phyloP scores from a whole-genome alignment of 805 yeast species.

The Kurtzmaniella fragi region DNA sequence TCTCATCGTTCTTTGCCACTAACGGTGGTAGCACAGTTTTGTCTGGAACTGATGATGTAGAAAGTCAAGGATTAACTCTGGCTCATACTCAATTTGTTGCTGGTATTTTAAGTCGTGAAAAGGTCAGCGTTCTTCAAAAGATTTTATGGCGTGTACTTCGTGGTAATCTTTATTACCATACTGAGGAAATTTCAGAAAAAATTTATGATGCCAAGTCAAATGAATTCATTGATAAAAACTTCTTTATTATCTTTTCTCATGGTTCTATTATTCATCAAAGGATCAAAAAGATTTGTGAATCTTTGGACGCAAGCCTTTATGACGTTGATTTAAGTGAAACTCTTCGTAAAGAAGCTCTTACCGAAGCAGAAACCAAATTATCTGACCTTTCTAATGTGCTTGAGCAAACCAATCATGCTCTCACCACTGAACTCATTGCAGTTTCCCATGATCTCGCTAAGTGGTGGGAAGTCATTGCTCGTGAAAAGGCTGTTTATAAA shows the following conservation, averaged over 20 bases:
- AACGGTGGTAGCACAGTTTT: slow-evolving; percentile 24
- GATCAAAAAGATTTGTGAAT: slow-evolving; percentile 79
- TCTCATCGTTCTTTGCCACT: slow-evolving; percentile 29
- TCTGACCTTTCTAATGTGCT: slow-evolving; percentile 32
- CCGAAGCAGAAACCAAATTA: slow-evolving; percentile 21
- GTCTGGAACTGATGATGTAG: slow-evolving; percentile 26
- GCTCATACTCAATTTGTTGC: slow-evolving; percentile 47
- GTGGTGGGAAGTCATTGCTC: slow-evolving; percentile 59
- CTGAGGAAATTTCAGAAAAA: slow-evolving; percentile 65
- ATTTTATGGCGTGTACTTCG: slow-evolving; percentile 90
- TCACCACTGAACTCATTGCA: slow-evolving; percentile 72
- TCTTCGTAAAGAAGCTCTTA: slow-evolving; percentile 26
- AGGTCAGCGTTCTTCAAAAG: slow-evolving; percentile 66
- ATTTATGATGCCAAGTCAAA: slow-evolving; percentile 59
- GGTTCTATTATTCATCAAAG: slow-evolving; percentile 71
- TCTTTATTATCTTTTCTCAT: slow-evolving; percentile 88
- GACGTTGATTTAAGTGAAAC: slow-evolving; percentile 43
- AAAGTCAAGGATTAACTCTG: slow-evolving; percentile 23
- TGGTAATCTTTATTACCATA: slow-evolving; percentile 81
- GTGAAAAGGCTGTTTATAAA: slow-evolving; percentile 80
- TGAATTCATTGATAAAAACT: slow-evolving; percentile 62
- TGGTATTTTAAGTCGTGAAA: slow-evolving; percentile 76
- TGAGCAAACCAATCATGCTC: slow-evolving; percentile 47
- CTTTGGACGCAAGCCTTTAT: slow-evolving; percentile 78
- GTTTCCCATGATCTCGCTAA: slow-evolving; percentile 68